Base-by-base conservation (phyloP, 2,329 filamentous ascomycete genomes). In the Chaetomium olivaceum region DNA sequence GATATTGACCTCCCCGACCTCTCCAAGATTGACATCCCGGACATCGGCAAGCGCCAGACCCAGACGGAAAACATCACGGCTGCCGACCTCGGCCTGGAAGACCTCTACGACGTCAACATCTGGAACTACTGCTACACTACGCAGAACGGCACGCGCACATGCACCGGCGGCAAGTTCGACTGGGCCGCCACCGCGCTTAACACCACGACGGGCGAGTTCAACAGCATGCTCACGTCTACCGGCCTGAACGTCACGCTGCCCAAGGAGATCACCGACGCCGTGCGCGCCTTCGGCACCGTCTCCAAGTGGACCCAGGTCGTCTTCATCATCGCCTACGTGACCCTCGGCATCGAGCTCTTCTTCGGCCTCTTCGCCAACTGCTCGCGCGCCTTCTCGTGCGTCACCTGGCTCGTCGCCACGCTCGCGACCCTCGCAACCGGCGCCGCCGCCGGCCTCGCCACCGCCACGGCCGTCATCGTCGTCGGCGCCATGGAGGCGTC, bases 91-190 rank as follows among this genome's bases (percentile, higher is more conserved):
- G 82, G 85, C 62, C 84, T 97, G 66, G 86, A 84, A 73, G 87
- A 94, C 75, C 83, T 88, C 74, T 98, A 97, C 85, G 85, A 91
- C 67, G 83, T 98, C 75, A 87, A 86, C 74, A 83, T 98, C 46
- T 96, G 92, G 91, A 91, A 90, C 76, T 97, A 93, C 85, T 98
- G 95, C 85, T 81, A 82, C 64, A 87, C 85, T 61, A 79, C 83
- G 59, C 77, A 82, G 70, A 83, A 84, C 70, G 81, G 82, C 72
- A 81, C 83, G 68, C 81, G 83, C 69, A 81, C 84, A 71, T 98
- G 94, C 85, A 89, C 88, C 61, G 82, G 87, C 71, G 83, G 88
- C 62, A 81, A 89, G 76, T 88, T 89, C 72, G 82, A 92, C 79
- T 99, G 91, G 87, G 92, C 90, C 73, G 86, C 89, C 77, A 83